phyloP scores from a whole-genome alignment of 352 stramenopile genomes.

The Globisporangium megalacanthum region DNA sequence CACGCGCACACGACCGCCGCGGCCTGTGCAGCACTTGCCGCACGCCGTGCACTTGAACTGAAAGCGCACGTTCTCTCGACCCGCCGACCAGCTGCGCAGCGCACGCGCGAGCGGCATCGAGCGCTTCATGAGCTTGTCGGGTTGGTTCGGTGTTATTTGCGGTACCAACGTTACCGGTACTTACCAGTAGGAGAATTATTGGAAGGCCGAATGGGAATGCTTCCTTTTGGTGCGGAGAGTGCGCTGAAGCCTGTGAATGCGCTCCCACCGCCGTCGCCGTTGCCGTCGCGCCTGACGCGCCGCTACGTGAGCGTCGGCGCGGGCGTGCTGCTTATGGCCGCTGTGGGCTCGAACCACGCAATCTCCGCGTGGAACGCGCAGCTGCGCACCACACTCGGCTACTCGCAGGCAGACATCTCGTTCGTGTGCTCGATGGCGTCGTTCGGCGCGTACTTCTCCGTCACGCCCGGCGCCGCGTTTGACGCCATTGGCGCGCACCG shows the following conservation, averaged over 20 bases:
- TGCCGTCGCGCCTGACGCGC: conserved; percentile 13
- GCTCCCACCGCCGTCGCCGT: not conserved
- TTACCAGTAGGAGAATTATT: no score
- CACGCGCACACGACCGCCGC: conserved; percentile 57
- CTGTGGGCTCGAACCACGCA: conserved; percentile 65
- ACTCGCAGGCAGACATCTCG: conserved; percentile 70
- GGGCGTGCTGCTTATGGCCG: conserved; percentile 51
- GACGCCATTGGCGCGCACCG: conserved; percentile 57
- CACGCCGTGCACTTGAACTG: conserved; percentile 70
- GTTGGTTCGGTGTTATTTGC: no score
- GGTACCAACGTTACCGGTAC: no score
- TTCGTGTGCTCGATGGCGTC: conserved; percentile 74
- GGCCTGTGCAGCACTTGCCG: conserved; percentile 75
- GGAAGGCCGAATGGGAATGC: no score
- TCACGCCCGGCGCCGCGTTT: conserved; percentile 58
- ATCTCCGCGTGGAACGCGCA: conserved; percentile 79
- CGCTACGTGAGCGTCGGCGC: conserved; percentile 44
- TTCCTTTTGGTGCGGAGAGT: no score
- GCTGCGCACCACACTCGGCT: conserved; percentile 43
- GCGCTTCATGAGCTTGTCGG: no score
- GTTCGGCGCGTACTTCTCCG: conserved; percentile 75
- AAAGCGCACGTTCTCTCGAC: conserved; percentile 32
- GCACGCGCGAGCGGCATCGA: not conserved
- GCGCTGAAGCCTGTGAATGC: not conserved
- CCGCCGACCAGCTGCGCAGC: conserved; percentile 31